These are phyloP conservation scores for Chrysopogon serrulatus DNA, from an alignment of 176 grass and related monocot species.

Conservation along the genomic window DNA sequence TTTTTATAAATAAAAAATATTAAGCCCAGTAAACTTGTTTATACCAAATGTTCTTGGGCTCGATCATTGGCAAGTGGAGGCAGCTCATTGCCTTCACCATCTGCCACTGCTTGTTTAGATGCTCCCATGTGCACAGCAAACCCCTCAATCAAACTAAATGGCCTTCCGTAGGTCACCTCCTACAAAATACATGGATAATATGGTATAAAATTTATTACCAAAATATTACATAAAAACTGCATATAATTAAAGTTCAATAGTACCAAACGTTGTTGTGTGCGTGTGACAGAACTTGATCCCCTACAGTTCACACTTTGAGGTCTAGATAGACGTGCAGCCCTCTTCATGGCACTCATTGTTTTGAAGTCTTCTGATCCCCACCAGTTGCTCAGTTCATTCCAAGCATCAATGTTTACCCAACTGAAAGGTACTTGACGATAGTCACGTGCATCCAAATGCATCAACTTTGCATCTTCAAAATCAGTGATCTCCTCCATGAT, in stretches of 20 bases:
- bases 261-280: neutral
- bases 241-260: neutral
- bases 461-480: neutral
- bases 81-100: neutral
- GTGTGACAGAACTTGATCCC: neutral
- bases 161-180: no score
- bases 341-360: neutral
- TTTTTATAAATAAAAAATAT: no score
- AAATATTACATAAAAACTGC: neutral
- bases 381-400: no score
- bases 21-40: no score
- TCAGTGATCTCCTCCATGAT: no score
- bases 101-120: neutral
- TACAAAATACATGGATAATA: no score
- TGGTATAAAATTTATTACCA: no score
- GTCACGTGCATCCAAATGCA: neutral
- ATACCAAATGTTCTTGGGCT: neutral
- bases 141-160: neutral
- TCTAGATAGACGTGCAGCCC: neutral
- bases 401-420: no score
- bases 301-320: neutral
- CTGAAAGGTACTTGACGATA: neutral
- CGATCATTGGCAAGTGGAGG: constrained; percentile 2
- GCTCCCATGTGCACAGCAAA: neutral
- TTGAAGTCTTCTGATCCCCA: neutral